Base-by-base conservation (phyloP, 2,329 filamentous ascomycete genomes). In the Penicillium oxalicum region DNA sequence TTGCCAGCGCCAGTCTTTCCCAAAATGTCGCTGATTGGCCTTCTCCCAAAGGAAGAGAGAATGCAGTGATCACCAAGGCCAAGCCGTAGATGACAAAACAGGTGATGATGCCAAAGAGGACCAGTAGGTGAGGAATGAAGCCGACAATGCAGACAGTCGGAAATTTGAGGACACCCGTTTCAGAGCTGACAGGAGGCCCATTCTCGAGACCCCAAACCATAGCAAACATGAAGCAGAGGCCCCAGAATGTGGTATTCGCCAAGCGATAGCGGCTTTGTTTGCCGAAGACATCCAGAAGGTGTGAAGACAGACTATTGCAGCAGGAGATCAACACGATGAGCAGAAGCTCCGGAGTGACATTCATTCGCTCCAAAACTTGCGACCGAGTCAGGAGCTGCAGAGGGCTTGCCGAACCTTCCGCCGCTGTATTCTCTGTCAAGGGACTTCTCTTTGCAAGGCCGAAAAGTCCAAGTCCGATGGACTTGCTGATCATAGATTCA, bases 101-200 rank as follows among this genome's bases (percentile, higher is more conserved):
- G 12, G 85, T 72, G 4, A 81, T 50, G 40, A 96, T 95, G 0
- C 91, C 93, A 6, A 79, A 61, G 1, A 97, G 70, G 9, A 97
- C 88, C 25, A 95, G 74, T n/a, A 97, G 77, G 67, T 97, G 91
- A 1, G 93, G 93, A 33, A 97, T 86, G 65, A 97, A 96, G 0
- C 91, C 89, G 28, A 97, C 86, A 50, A 97, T 90, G 61, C 88
- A 96, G 36, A 97, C 90, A 0, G 91, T 96, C 3, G 93, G 93
- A 56, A 95, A 96, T 52, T 88, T 81, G 37, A 96, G 75, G 9
- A 95, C 76, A 4, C 88, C 86, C 45, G 57, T 70, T 55, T 70
- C 71, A 27, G 68, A 69, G 39, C 66, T 66, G n/a, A 71, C 54
- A n/a, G 73, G 67, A 9, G 71, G 71, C 13, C 71, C 64, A 46